Evolutionary conservation across 441 rosid genomes (phyloP), one percentile per base, ranked within the genome.

Genomic region (Viola pubescens): DNA sequence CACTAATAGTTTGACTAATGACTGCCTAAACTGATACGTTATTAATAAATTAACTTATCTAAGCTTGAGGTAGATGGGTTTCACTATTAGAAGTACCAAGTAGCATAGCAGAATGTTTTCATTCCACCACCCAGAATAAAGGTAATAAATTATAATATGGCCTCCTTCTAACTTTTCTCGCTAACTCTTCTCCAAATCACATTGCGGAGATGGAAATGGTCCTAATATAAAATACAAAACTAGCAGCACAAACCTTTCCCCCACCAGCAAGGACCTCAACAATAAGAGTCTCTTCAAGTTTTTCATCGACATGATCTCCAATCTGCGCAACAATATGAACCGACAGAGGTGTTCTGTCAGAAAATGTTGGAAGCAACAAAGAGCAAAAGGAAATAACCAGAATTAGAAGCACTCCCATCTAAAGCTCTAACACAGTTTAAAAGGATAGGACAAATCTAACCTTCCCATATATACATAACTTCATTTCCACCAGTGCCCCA

Each of bases 251-350:
- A 76, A 94, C 99, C 99, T 90, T 90, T 78, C 89, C 99, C 59
- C 99, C 98, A 61, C 83, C 75, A 66, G 95, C 96, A 80, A 80
- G 87, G 78, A 91, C 79, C 77, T 91, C 85, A 54, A 91, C 79
- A 79, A 94, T 83, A 51, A 84, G 72, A 42, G 68, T 76, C 85
- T 94, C 99, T 68, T 84, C 89, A 62, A 54, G 69, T 77, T 78
- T 64, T 67, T 72, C 72, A 48, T 74, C 85, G 63, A 68, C 64
- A 49, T 58, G 75, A 63, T 78, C 87, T 48, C 72, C 86, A 72
- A 73, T 74, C 99, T 90, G 74, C 71, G 71, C 54, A 67, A 61
- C 41, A 64, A 61, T 37, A 26, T 26, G 34, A 26, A 26, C 34
- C 34, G 34, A 26, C 34, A 26, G 42, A 58, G 57, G 52, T 61